These are phyloP conservation scores for Chenopodium album DNA, from an alignment of 148 eudicot species.

Conservation along the genomic window DNA sequence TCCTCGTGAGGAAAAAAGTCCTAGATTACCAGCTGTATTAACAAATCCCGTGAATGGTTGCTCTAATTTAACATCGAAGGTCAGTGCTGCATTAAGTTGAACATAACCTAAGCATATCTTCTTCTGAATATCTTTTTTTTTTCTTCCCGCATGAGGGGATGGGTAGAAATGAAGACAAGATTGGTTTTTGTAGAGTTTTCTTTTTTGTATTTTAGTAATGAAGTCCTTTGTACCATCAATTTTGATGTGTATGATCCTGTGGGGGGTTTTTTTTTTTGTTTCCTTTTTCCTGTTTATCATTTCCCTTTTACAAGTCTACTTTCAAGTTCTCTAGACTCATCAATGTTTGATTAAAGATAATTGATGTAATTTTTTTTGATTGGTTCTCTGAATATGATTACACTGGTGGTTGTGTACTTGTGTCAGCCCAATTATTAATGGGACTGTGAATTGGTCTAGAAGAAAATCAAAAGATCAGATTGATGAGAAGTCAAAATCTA, in stretches of 20 bases:
- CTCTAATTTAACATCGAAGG: slow-evolving; percentile 52
- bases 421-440: neutral
- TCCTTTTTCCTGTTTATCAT: neutral
- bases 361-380: neutral
- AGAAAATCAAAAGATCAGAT: neutral
- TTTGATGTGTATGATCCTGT: too few relatives aligned
- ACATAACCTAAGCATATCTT: neutral
- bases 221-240: neutral
- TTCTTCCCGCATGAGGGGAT: neutral
- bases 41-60: slow-evolving; percentile 67
- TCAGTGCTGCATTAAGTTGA: slow-evolving; percentile 5
- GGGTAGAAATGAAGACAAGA: neutral
- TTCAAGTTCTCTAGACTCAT: neutral
- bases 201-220: neutral
- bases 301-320: neutral
- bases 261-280: too few relatives aligned
- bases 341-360: neutral
- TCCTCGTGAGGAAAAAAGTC: slow-evolving; percentile 41
- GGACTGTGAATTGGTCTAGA: neutral
- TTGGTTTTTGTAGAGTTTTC: neutral
- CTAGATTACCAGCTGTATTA: slow-evolving; percentile 39
- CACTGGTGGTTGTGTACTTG: neutral
- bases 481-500: neutral
- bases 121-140: neutral
- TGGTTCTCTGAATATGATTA: neutral